phyloP scores from a whole-genome alignment of 805 yeast genomes.

The Cyberlindnera mycetangii region DNA sequence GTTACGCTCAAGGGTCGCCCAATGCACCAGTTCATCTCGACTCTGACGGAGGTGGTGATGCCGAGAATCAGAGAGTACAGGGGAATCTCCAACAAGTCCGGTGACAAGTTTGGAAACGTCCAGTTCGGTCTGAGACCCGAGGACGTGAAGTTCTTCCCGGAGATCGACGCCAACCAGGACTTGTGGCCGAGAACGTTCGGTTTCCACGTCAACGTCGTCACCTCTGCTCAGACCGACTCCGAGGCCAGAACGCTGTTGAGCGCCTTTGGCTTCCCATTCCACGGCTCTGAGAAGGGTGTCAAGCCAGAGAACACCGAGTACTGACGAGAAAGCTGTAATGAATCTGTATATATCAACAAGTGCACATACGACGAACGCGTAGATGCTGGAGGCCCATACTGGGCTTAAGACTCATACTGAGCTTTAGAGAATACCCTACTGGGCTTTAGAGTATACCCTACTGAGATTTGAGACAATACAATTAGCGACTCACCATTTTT shows the following conservation, averaged over 20 bases:
- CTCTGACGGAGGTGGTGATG: slow-evolving; percentile 86
- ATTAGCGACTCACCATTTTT: too few species aligned
- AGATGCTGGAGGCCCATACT: too few species aligned
- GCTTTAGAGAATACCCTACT: too few species aligned
- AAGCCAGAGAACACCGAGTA: slow-evolving; percentile 26
- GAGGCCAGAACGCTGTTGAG: slow-evolving; percentile 86
- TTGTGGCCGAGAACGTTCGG: slow-evolving; percentile 87
- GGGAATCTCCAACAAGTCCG: slow-evolving; percentile 73
- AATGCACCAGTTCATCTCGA: slow-evolving; percentile 80
- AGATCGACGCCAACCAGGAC: slow-evolving; percentile 86
- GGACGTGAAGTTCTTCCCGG: slow-evolving; percentile 84
- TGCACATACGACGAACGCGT: too few species aligned
- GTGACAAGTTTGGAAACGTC: slow-evolving; percentile 83
- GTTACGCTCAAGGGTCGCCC: slow-evolving; percentile 73
- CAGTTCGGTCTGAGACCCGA: slow-evolving; percentile 79
- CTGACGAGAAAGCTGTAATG: slow-evolving; percentile 3
- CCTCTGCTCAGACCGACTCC: slow-evolving; percentile 85
- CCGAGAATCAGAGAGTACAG: slow-evolving; percentile 88
- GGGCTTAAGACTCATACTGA: too few species aligned
- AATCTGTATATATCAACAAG: slow-evolving; percentile 1
- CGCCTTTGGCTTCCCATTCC: slow-evolving; percentile 79
- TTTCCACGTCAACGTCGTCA: slow-evolving; percentile 78
- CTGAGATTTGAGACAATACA: too few species aligned
- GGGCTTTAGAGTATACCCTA: too few species aligned
- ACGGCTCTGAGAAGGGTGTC: slow-evolving; percentile 43